phyloP scores from a whole-genome alignment of 805 yeast species.

The Yamadazyma tumulicola region DNA sequence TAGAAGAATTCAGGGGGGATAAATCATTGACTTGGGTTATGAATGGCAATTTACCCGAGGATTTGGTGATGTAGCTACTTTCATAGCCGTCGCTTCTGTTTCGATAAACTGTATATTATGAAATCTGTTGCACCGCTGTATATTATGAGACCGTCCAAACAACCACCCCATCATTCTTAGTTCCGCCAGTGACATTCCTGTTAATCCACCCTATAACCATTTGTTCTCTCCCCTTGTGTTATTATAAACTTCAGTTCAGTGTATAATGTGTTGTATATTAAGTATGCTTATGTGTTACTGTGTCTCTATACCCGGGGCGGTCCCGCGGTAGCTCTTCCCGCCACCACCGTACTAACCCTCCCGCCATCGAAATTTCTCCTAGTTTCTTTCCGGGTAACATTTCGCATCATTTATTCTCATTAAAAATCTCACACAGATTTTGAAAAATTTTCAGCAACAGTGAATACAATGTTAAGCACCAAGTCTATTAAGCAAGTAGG shows the following conservation, averaged over 20 bases:
- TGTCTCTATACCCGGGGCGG: not conserved
- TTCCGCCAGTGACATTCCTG: no score
- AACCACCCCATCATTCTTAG: no score
- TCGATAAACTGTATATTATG: no score
- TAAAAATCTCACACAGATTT: not conserved
- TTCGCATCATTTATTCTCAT: not conserved
- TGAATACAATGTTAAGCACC: constrained; percentile 38
- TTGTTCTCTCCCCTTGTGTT: not conserved
- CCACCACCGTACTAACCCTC: not conserved
- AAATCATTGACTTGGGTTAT: constrained; percentile 45
- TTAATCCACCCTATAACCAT: no score
- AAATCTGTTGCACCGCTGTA: no score
- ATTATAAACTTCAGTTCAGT: not conserved
- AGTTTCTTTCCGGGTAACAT: not conserved
- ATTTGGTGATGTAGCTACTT: constrained; percentile 9
- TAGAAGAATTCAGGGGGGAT: constrained; percentile 41
- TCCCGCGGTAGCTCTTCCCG: no score
- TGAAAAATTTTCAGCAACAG: constrained; percentile 1
- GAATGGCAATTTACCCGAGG: constrained; percentile 41
- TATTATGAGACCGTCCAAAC: no score
- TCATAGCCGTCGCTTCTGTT: no score
- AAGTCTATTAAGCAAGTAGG: constrained; percentile 25
- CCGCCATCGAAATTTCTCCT: not conserved
- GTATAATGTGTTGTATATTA: not conserved
- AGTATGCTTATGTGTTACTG: not conserved